Percentiles rank a stretch among this genome's conserved stretches.
Evolutionary conservation across 2,329 filamentous ascomycete genomes (phyloP).

Genomic region (Diplocarpon mali): DNA sequence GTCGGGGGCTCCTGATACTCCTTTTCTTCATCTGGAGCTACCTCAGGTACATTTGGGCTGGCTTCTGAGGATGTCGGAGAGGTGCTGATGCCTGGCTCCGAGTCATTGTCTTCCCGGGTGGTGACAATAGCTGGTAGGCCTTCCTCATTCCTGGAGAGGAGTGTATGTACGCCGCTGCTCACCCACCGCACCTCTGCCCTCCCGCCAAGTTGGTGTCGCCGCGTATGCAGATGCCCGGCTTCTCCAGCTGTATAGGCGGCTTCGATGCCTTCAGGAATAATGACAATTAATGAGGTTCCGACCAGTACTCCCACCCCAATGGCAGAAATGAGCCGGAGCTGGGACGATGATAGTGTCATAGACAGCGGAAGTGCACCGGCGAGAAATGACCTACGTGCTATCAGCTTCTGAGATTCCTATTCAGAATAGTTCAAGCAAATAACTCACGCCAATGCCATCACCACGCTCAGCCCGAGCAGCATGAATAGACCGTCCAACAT

Average conservation of each 20-base stretch:
- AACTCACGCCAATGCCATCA: slow-evolving; percentile 49
- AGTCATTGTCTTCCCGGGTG: too few relatives aligned
- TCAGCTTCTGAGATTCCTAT: background rate
- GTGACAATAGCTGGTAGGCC: background rate
- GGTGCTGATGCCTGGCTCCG: background rate
- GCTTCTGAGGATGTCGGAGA: slow-evolving; percentile 1
- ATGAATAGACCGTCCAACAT: slow-evolving; percentile 29
- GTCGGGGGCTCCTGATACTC: slow-evolving; percentile 44
- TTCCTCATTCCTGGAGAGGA: slow-evolving; percentile 8
- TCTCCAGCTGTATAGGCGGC: slow-evolving; percentile 58
- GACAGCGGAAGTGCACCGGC: slow-evolving; percentile 85
- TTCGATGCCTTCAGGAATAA: slow-evolving; percentile 93
- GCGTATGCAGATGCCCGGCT: slow-evolving; percentile 18
- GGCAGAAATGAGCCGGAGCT: slow-evolving; percentile 80
- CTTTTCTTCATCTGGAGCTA: slow-evolving; percentile 22
- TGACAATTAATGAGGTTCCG: slow-evolving; percentile 89
- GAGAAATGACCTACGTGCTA: slow-evolving; percentile 64
- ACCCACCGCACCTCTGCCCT: slow-evolving; percentile 16
- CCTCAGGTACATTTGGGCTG: background rate
- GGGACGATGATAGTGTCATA: slow-evolving; percentile 75
- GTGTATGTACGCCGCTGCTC: slow-evolving; percentile 13
- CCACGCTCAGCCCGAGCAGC: slow-evolving; percentile 30
- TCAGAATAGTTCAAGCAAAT: background rate
- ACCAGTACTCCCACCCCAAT: slow-evolving; percentile 90
- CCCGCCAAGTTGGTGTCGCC: slow-evolving; percentile 6